These are phyloP conservation scores for Penicillium concentricum DNA, from an alignment of 2,329 filamentous ascomycete species.

Conservation along the genomic window DNA sequence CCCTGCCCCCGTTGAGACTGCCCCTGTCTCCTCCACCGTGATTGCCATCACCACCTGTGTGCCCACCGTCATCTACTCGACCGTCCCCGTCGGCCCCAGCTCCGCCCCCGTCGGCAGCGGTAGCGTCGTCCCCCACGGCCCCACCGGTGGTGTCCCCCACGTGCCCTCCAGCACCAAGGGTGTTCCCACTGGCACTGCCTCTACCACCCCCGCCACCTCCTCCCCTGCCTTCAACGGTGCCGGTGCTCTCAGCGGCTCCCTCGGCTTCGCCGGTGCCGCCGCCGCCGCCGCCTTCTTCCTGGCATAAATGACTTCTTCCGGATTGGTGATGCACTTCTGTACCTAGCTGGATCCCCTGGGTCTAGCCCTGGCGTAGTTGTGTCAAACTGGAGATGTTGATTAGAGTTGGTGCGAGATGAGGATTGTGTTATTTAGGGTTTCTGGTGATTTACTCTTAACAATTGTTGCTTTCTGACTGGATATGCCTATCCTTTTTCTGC, in stretches of 20 bases:
- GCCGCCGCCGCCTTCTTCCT: conserved; percentile 33
- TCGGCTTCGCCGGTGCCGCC: conserved; percentile 31
- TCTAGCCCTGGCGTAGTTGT: neutral
- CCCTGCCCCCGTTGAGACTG: conserved; percentile 10
- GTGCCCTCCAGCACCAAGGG: conserved; percentile 16
- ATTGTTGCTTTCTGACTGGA: conserved; percentile 27
- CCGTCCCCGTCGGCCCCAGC: conserved; percentile 20
- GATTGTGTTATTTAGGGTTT: conserved; percentile 26
- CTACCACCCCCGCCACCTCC: conserved; percentile 12
- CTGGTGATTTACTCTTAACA: conserved; percentile 23
- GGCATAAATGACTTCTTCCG: conserved; percentile 29
- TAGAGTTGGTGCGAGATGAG: conserved; percentile 9
- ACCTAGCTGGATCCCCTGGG: conserved; percentile 3
- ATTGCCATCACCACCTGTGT: conserved; percentile 31
- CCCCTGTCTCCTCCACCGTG: conserved; percentile 13
- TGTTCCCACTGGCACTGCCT: conserved; percentile 3
- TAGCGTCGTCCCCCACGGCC: conserved; percentile 14
- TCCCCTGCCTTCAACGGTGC: conserved; percentile 28
- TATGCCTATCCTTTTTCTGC: conserved; percentile 22
- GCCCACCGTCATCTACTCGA: conserved; percentile 30
- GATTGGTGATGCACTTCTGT: conserved; percentile 11
- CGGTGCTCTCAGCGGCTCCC: conserved; percentile 29
- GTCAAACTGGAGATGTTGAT: conserved; percentile 5
- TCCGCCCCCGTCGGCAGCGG: conserved; percentile 13
- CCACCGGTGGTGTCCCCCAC: conserved; percentile 20